Conservation (phyloP, 768 basidiomycete species). For the Lactarius vividus region DNA sequence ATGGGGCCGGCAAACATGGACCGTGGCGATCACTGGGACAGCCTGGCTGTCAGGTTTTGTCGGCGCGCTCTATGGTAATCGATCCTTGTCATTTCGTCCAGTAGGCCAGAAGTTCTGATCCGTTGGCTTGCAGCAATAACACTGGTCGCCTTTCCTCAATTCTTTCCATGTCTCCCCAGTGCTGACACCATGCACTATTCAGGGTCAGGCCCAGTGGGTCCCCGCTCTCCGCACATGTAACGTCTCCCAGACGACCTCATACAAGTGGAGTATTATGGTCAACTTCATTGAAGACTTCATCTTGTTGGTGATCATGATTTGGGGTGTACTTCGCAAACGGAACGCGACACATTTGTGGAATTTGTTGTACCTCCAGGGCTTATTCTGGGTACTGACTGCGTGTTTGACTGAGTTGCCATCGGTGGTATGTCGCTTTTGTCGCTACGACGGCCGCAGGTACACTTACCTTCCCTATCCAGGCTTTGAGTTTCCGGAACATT, state of each 20-base stretch:
- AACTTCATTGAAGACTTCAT: constrained; percentile 18
- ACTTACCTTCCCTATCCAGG: constrained; percentile 6
- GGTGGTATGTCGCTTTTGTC: constrained; percentile 9
- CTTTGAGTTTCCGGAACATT: constrained; percentile 19
- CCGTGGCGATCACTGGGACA: not conserved
- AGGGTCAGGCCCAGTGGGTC: constrained; percentile 14
- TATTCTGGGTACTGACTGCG: constrained; percentile 21
- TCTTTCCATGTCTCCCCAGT: not conserved
- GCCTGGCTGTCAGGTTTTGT: constrained; percentile 10
- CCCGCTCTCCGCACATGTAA: not conserved
- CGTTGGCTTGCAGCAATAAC: constrained; percentile 6
- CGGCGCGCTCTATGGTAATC: constrained; percentile 10
- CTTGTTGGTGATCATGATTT: constrained; percentile 20
- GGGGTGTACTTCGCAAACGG: constrained; percentile 23
- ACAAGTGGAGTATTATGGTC: constrained; percentile 16
- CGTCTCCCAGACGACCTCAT: constrained; percentile 1
- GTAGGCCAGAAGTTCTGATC: not conserved
- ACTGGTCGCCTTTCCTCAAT: constrained; percentile 3
- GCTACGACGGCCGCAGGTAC: not conserved
- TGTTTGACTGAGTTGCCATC: constrained; percentile 19
- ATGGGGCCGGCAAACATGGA: constrained; percentile 18
- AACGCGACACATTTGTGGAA: constrained; percentile 26
- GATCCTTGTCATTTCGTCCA: not conserved
- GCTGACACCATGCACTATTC: not conserved
- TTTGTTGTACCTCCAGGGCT: constrained; percentile 23